These are phyloP conservation scores for Fraxinus quadrangulata DNA, from an alignment of 257 asterid species.

Conservation along the genomic window DNA sequence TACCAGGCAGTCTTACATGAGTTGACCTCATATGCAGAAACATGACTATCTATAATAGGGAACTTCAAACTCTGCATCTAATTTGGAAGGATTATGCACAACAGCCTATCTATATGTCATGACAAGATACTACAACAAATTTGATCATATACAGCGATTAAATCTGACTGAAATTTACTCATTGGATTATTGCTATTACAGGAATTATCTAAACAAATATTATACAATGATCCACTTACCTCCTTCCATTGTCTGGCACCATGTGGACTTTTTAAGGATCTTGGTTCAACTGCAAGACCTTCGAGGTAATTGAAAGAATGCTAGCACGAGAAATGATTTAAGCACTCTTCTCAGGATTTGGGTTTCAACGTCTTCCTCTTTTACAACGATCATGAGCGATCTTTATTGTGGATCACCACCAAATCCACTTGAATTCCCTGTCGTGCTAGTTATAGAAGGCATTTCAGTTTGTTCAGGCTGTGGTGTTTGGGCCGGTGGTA, in stretches of 20 bases:
- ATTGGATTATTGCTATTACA: conserved; percentile 39
- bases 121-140: too few species aligned
- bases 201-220: conserved; percentile 26
- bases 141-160: too few species aligned
- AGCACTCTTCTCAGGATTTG: conserved; percentile 22
- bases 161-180: too few species aligned
- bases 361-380: neutral
- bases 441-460: conserved; percentile 37
- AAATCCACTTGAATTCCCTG: conserved; percentile 31
- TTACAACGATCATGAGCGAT: conserved; percentile 20
- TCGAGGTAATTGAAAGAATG: conserved; percentile 2
- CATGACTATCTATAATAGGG: too few species aligned
- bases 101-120: too few species aligned
- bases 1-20: too few species aligned
- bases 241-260: conserved; percentile 21
- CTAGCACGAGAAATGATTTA: too few species aligned
- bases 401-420: conserved; percentile 12
- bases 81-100: too few species aligned
- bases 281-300: neutral
- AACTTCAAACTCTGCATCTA: too few species aligned
- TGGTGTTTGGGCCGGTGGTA: conserved; percentile 50
- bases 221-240: conserved; percentile 43
- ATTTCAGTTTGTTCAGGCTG: conserved; percentile 40
- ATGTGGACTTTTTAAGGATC: too few species aligned
- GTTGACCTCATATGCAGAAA: too few species aligned